Evolutionary conservation across 345 rosid species (phyloP).

Genomic region (Eucalyptus marginata): DNA sequence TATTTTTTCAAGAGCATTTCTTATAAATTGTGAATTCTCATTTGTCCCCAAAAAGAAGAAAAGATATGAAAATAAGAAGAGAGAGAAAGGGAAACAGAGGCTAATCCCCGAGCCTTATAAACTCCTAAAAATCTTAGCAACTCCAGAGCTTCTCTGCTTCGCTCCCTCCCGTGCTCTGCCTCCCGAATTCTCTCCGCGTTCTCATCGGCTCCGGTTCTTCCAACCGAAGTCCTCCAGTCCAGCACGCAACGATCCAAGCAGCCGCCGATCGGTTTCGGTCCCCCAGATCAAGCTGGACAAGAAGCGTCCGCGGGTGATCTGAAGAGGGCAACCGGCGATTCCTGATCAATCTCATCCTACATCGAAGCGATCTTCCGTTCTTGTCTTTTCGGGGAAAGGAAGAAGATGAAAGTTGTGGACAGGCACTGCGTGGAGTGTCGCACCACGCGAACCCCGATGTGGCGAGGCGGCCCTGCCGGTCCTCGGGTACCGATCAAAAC

Average conservation of each 20-base stretch:
- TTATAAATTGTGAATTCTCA: not conserved
- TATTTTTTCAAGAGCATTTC: not conserved
- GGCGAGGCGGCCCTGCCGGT: slow-evolving; percentile 89
- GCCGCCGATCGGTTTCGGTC: not conserved
- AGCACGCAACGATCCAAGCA: not conserved
- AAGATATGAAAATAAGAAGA: not conserved
- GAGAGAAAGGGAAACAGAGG: not conserved
- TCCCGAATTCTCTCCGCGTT: not conserved
- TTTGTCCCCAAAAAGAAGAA: not conserved
- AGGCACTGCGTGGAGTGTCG: slow-evolving; percentile 62
- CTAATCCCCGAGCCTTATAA: not conserved
- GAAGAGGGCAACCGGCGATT: not conserved
- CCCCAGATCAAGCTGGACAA: not conserved
- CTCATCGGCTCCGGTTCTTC: not conserved
- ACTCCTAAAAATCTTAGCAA: not conserved
- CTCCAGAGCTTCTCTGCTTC: not conserved
- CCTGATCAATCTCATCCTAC: not conserved
- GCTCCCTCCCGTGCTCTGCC: not conserved
- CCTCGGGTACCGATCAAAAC: slow-evolving; percentile 34
- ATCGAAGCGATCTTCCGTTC: not conserved
- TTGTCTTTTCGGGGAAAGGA: not conserved
- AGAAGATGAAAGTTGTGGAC: not conserved
- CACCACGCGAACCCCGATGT: slow-evolving; percentile 73
- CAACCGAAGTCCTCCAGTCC: not conserved
- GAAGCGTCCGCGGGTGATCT: not conserved